Base-by-base conservation (phyloP, 1,284 basidiomycete species). In the Irpex sp. region DNA sequence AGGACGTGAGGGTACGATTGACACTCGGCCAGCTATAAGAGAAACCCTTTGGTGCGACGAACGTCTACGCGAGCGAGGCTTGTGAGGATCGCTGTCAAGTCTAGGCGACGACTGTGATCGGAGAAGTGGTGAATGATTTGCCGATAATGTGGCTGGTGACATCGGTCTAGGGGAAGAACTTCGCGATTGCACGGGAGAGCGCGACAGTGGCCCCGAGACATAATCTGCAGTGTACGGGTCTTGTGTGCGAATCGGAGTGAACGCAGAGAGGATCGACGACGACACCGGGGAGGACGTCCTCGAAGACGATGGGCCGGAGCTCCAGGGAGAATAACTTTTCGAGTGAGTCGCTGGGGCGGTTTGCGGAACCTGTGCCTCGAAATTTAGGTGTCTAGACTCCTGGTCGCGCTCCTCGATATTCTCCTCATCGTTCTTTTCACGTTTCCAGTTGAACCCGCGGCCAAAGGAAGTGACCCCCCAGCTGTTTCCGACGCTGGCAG, bases 381-480 rank as follows among this genome's bases (percentile, higher is more conserved):
- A 57, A 26, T 64, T 57, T 13, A 59, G 58, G 62, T 64, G 64
- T 64, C 61, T 70, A 59, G 61, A 64, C 59, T 60, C 65, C 40
- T 67, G 64, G 44, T 66, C 67, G 51, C 47, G 54, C 19, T 67
- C 63, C 19, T 49, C 37, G 13, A 59, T 21, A 56, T 48, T 21
- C 15, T 61, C 38, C n/a, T 68, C 70, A 21, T 78, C 77, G 38
- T 78, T 73, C 54, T 77, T 70, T 36, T 72, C 76, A 65, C 79
- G 76, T 52, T 80, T 81, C 89, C 91, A 93, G 74, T 90, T 81
- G 72, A 91, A 92, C n/a, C 91, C 91, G 59, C 89, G 83, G 19
- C 91, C 91, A 56, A 93, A 86, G 40, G 85, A 90, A 7, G 91
- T 92, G 67, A 93, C 90, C 4, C 88, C 88, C 87, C 89, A 93